These are phyloP conservation scores for Paecilomyces sp. DNA, from an alignment of 2,329 filamentous ascomycete species.

Conservation along the genomic window DNA sequence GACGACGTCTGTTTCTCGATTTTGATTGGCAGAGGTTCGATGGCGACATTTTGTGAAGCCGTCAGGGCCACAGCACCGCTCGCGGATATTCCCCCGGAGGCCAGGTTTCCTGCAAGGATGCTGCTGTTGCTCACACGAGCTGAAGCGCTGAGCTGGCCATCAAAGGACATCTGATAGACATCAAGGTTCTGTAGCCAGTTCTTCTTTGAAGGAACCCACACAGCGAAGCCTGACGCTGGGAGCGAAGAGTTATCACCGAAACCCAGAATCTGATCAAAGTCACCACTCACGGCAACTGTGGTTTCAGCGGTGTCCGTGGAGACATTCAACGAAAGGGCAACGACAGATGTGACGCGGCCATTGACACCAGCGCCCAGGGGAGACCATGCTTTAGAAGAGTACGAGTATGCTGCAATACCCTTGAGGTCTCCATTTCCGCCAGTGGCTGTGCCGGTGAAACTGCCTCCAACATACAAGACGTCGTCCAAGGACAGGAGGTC, in stretches of 20 bases:
- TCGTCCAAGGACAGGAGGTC: slow-evolving; percentile 62
- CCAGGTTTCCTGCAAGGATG: slow-evolving; percentile 77
- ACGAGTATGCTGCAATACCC: slow-evolving; percentile 71
- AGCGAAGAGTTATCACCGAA: slow-evolving; percentile 57
- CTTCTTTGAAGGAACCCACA: slow-evolving; percentile 79
- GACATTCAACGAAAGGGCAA: slow-evolving; percentile 72
- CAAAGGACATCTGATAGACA: slow-evolving; percentile 56
- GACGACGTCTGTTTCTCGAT: slow-evolving; percentile 27
- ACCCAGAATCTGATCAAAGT: slow-evolving; percentile 65
- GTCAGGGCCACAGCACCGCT: slow-evolving; percentile 65
- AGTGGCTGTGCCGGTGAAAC: slow-evolving; percentile 67
- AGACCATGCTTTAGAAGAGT: slow-evolving; percentile 61
- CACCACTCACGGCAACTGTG: slow-evolving; percentile 71
- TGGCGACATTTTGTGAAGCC: slow-evolving; percentile 24
- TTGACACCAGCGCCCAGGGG: slow-evolving; percentile 80
- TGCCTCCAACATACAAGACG: slow-evolving; percentile 72
- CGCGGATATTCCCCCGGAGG: slow-evolving; percentile 65
- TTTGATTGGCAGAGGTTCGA: slow-evolving; percentile 43
- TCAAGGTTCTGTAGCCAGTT: slow-evolving; percentile 85
- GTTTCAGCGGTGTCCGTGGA: slow-evolving; percentile 61
- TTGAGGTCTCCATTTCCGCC: slow-evolving; percentile 58
- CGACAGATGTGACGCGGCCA: slow-evolving; percentile 66
- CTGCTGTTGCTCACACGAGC: slow-evolving; percentile 52
- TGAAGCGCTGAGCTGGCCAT: slow-evolving; percentile 65
- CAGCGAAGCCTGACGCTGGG: slow-evolving; percentile 66